Percentiles rank a stretch among this genome's conserved stretches.
These are phyloP conservation scores for Blepharisma undulans DNA, from an alignment of 169 alveolate species.

Conservation along the genomic window DNA sequence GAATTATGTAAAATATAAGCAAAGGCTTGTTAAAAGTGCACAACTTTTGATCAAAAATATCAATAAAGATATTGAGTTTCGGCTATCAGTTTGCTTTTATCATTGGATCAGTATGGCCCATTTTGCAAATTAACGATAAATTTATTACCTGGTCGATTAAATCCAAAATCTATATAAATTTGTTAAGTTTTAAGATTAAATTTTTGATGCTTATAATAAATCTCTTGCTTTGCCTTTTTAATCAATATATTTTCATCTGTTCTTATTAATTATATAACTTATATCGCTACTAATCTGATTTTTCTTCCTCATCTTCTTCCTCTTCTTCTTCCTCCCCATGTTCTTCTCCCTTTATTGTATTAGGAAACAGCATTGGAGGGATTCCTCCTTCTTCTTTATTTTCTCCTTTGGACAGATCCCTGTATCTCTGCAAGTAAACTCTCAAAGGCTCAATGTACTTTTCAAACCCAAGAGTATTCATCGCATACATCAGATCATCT, in stretches of 20 bases:
- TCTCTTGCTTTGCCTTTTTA: neutral
- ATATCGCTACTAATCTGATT: neutral
- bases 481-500: conserved; percentile 92
- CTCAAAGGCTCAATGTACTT: conserved; percentile 80
- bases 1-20: neutral
- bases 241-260: neutral
- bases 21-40: neutral
- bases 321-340: neutral
- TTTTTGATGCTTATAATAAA: too few relatives aligned
- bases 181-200: too few relatives aligned
- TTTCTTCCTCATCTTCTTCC: neutral
- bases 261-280: neutral
- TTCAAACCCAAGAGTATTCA: conserved; percentile 89
- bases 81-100: neutral
- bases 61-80: neutral
- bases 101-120: neutral
- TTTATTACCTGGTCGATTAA: neutral
- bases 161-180: neutral
- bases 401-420: conserved; percentile 58
- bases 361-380: conserved; percentile 1
- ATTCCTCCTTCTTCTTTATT: conserved; percentile 29
- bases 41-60: neutral
- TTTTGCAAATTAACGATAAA: neutral
- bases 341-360: neutral
- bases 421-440: conserved; percentile 82